Conservation (phyloP, 805 yeast species). For the Wickerhamiella sergipiensis region DNA sequence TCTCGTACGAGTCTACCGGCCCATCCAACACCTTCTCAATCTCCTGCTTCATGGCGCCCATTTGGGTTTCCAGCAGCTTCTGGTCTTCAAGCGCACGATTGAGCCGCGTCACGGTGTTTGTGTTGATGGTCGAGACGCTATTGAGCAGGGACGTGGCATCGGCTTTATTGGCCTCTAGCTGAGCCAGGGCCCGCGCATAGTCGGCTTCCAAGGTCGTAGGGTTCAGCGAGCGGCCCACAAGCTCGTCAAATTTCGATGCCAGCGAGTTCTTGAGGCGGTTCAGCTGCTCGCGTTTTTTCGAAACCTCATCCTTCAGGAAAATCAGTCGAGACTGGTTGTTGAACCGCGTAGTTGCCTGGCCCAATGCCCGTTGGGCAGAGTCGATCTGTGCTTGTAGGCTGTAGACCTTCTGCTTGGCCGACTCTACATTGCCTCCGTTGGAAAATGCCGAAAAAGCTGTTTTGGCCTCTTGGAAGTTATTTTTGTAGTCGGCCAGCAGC, state of each 20-base stretch:
- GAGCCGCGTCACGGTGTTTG: background rate
- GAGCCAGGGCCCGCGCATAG: background rate
- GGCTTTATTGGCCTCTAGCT: background rate
- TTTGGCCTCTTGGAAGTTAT: background rate
- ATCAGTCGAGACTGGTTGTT: constrained; percentile 7
- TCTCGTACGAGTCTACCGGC: constrained; percentile 17
- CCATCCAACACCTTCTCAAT: background rate
- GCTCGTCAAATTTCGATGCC: background rate
- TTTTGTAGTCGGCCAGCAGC: background rate
- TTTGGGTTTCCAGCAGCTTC: background rate
- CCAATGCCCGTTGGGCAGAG: background rate
- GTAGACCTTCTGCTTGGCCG: background rate
- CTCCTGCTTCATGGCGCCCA: background rate
- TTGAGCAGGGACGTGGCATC: background rate
- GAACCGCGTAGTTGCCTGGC: constrained; percentile 8
- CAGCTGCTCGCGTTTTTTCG: background rate
- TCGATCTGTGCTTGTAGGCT: background rate
- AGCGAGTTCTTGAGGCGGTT: background rate
- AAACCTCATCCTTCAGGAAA: constrained; percentile 8
- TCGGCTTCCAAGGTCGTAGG: background rate
- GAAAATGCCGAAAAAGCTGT: background rate
- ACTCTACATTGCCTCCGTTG: background rate
- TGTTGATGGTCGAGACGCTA: background rate
- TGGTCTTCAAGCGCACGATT: constrained; percentile 5
- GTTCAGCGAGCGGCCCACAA: background rate